Base-by-base conservation (phyloP, 352 stramenopile species). In the Globisporangium takayamanum region DNA sequence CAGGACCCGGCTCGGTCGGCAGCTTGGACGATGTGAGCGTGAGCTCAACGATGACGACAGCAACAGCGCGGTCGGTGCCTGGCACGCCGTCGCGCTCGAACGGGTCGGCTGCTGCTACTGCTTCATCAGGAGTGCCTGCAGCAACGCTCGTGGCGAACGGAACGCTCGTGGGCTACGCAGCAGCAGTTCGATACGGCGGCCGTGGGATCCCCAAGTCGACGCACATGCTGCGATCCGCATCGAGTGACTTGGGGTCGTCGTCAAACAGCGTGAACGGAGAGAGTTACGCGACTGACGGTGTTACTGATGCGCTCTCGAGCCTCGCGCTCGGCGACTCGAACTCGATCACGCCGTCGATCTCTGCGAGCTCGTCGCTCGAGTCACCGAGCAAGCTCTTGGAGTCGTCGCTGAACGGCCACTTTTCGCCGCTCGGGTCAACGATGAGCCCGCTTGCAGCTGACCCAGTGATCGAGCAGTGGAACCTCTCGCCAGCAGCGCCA, bases 401-500 rank as follows among this genome's bases (percentile, higher is more conserved):
- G 22, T 57, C 55, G 1, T 49, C 62, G n/a, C 59, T 63, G 53
- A 76, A 78, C 62, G 60, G 71, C 25, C 56, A 73, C 60, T 55
- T 86, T 42, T 90, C 80, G 20, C 80, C 82, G 22, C 62, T 89
- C 15, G 70, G 79, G 11, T 74, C 77, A 14, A 63, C 64, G 22
- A 68, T 84, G 36, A 77, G 71, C 49, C 70, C 75, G 52, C 66
- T 89, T 33, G 67, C 69, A 46, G 71, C 67, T n/a, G 80, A 89
- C 39, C 78, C 76, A 8, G 74, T 87, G 55, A 89, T 90, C 45
- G 82, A 92, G 60, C 80, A 89, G 49, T 92, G 82, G 82, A 89
- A 87, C 44, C 45, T 92, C 26, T 90, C 82, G 48, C 78, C 79
- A 53, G 78, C 72, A 15, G 64, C 67, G 25, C 64, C 73, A 12